Evolutionary conservation across 768 basidiomycete genomes (phyloP).

Genomic region (Mycena galericulata): DNA sequence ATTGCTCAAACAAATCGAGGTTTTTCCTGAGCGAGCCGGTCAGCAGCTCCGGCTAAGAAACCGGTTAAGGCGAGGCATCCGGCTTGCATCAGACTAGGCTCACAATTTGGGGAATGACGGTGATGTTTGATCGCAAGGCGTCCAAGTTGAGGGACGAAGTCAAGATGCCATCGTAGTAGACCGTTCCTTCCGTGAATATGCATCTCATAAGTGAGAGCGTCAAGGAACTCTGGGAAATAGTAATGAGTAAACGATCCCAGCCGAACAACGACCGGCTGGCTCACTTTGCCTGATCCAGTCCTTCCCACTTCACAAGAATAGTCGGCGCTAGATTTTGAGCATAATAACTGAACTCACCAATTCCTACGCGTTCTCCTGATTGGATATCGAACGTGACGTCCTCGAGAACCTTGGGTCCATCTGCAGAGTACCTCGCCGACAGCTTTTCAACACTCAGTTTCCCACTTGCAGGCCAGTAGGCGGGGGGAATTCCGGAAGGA

Average conservation of each 20-base stretch:
- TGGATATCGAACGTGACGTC: slow-evolving; percentile 52
- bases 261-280: neutral
- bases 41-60: no score
- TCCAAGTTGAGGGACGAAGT: slow-evolving; percentile 57
- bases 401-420: slow-evolving; percentile 22
- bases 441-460: slow-evolving; percentile 55
- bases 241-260: no score
- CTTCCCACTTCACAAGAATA: slow-evolving; percentile 37
- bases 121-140: slow-evolving; percentile 56
- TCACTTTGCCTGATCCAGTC: slow-evolving; percentile 39
- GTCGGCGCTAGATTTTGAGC: neutral
- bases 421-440: slow-evolving; percentile 52
- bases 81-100: no score
- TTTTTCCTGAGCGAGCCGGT: no score
- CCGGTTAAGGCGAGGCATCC: no score
- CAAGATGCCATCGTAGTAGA: slow-evolving; percentile 57
- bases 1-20: no score
- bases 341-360: slow-evolving; percentile 41
- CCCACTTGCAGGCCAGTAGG: slow-evolving; percentile 63
- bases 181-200: slow-evolving; percentile 45
- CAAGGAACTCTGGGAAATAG: slow-evolving; percentile 48
- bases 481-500: slow-evolving; percentile 52
- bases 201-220: slow-evolving; percentile 55
- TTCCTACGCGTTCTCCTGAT: slow-evolving; percentile 60
- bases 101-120: slow-evolving; percentile 52